Evolutionary conservation across 768 basidiomycete species (phyloP).

Genomic region (Gautieria morchelliformis): DNA sequence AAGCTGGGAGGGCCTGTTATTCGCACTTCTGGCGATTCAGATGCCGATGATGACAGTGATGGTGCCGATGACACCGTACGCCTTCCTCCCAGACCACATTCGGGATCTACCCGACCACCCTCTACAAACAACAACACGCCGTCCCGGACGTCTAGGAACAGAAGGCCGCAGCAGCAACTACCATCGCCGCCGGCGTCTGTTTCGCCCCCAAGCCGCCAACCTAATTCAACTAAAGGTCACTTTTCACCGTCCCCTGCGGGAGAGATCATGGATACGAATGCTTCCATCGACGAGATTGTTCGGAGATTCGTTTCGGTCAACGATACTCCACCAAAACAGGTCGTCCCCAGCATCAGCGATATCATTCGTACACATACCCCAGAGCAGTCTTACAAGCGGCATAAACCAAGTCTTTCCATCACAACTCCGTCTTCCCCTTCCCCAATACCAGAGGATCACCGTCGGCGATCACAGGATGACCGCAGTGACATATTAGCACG

Average conservation of each 20-base stretch:
- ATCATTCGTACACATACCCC: conserved; percentile 78
- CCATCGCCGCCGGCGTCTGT: background rate
- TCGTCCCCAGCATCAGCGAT: conserved; percentile 78
- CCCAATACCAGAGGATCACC: background rate
- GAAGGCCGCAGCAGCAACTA: background rate
- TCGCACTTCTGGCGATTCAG: conserved; percentile 2
- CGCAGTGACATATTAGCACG: conserved; percentile 48
- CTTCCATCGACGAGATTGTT: conserved; percentile 12
- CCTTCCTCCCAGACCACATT: conserved; percentile 21
- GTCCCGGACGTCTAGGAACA: background rate
- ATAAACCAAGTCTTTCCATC: background rate
- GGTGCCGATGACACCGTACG: conserved; percentile 9
- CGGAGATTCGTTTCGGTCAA: conserved; percentile 2
- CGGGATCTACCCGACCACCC: conserved; percentile 10
- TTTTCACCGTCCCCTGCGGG: background rate
- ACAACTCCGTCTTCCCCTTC: background rate
- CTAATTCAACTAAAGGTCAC: background rate
- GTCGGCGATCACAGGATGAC: background rate
- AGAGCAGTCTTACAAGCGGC: conserved; percentile 33
- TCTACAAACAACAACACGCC: background rate
- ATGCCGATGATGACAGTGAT: conserved; percentile 3
- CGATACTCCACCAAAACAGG: conserved; percentile 27
- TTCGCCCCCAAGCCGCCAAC: background rate
- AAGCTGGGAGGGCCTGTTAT: conserved; percentile 41
- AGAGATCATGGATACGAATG: background rate